phyloP scores from a whole-genome alignment of 352 stramenopile genomes.

The Pythium pyrilobum region DNA sequence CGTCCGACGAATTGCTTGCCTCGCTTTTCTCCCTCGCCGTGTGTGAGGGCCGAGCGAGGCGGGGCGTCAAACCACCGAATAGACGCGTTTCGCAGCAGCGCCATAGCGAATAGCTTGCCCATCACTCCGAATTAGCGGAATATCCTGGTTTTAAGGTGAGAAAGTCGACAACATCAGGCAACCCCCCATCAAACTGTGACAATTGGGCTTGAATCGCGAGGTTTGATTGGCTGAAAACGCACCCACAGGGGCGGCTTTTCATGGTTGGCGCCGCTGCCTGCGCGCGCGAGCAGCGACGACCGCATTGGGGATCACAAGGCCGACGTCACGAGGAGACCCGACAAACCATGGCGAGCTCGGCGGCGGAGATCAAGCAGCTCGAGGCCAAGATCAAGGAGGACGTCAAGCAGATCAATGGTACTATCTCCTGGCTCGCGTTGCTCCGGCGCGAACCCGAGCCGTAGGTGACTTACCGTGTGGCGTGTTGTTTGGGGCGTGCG shows the following conservation, averaged over 20 bases:
- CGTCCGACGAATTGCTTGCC: too few species aligned
- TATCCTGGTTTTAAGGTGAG: neutral
- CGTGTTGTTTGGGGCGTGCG: neutral
- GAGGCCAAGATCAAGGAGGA: constrained; percentile 84
- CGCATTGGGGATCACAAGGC: too few species aligned
- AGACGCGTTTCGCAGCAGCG: too few species aligned
- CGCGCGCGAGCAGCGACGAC: constrained; percentile 1
- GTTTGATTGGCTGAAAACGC: constrained; percentile 22
- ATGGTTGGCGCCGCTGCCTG: constrained; percentile 18
- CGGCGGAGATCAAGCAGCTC: constrained; percentile 78
- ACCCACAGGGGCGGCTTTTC: constrained; percentile 14
- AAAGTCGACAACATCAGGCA: too few species aligned
- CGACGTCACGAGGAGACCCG: too few species aligned
- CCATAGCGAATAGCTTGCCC: too few species aligned
- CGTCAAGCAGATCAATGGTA: constrained; percentile 82
- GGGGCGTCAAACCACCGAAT: neutral
- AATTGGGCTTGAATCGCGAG: too few species aligned
- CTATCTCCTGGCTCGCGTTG: neutral
- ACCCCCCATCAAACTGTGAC: neutral
- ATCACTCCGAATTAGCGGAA: too few species aligned
- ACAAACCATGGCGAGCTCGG: constrained; percentile 40
- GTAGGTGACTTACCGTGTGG: neutral
- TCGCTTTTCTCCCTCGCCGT: neutral
- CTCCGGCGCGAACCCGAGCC: neutral
- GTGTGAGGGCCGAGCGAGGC: too few species aligned